A percentile compares a stretch with the other conserved stretches of the same genome.
Conservation (phyloP, 2,329 filamentous ascomycete species). For the Aaosphaeria arxii region DNA sequence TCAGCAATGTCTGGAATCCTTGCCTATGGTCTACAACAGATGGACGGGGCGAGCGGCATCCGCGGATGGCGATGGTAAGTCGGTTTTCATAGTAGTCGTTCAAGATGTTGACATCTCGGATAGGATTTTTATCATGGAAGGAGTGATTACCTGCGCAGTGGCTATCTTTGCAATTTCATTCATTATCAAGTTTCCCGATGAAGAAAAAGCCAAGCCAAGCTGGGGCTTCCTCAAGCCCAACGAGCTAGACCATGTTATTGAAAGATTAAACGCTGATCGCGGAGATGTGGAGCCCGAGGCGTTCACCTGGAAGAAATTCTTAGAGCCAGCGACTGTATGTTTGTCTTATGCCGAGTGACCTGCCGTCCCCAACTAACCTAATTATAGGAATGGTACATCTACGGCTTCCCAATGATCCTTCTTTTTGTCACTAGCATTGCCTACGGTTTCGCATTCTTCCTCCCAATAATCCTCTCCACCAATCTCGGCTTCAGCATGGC, state of each 20-base stretch:
- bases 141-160: slow-evolving; percentile 21
- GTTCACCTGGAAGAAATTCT: slow-evolving; percentile 16
- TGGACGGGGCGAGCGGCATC: slow-evolving; percentile 19
- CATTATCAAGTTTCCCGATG: slow-evolving; percentile 27
- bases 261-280: slow-evolving; percentile 21
- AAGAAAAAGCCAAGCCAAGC: slow-evolving; percentile 16
- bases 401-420: slow-evolving; percentile 20
- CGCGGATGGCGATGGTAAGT: slow-evolving; percentile 24
- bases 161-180: slow-evolving; percentile 23
- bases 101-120: not conserved
- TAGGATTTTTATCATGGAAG: slow-evolving; percentile 28
- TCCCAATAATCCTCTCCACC: slow-evolving; percentile 22
- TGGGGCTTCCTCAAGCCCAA: slow-evolving; percentile 17
- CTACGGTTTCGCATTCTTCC: slow-evolving; percentile 25
- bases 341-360: not conserved
- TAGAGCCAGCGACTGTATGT: slow-evolving; percentile 9
- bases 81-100: not conserved
- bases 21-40: slow-evolving; percentile 25
- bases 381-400: slow-evolving; percentile 16
- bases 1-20: slow-evolving; percentile 23
- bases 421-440: slow-evolving; percentile 19
- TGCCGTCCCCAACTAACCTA: not conserved
- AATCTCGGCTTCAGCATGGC: slow-evolving; percentile 21
- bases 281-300: slow-evolving; percentile 19
- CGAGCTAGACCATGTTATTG: slow-evolving; percentile 15